These are phyloP conservation scores for Cardamine chenopodiifolia DNA, from an alignment of 345 rosid genomes.

Conservation along the genomic window DNA sequence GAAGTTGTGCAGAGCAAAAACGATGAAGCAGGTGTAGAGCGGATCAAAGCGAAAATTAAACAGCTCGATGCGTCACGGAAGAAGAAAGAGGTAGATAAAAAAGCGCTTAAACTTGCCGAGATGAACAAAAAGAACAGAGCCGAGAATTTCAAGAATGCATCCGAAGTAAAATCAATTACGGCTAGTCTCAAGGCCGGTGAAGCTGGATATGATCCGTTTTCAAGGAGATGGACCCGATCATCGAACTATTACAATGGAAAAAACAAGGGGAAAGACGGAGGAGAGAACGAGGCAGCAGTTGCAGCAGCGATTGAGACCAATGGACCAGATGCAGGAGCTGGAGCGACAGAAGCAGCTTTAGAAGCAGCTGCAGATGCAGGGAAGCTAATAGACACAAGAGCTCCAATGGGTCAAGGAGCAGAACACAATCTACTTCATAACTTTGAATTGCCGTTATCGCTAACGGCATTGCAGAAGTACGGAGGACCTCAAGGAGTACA, in stretches of 20 bases:
- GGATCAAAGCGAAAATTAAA: constrained; percentile 70
- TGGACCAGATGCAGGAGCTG: constrained; percentile 38
- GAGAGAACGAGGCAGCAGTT: constrained; percentile 34
- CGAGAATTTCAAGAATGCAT: constrained; percentile 94
- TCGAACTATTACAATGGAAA: constrained; percentile 80
- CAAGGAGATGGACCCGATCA: constrained; percentile 98
- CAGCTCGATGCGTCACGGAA: constrained; percentile 82
- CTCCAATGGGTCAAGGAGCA: constrained; percentile 86
- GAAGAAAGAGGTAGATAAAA: constrained; percentile 62
- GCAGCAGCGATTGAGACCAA: constrained; percentile 36
- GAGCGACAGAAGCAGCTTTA: constrained; percentile 70
- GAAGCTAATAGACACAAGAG: constrained; percentile 88
- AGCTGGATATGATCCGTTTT: constrained; percentile 98
- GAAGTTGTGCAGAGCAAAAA: constrained; percentile 73
- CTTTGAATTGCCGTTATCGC: constrained; percentile 78
- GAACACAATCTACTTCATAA: constrained; percentile 73
- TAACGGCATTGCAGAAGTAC: constrained; percentile 62
- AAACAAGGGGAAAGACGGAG: constrained; percentile 43
- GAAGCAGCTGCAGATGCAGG: constrained; percentile 98
- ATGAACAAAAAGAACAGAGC: constrained; percentile 95
- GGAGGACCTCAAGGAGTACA: constrained; percentile 86
- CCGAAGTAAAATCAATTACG: constrained; percentile 62
- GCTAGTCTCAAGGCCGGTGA: constrained; percentile 88
- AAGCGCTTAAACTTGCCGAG: constrained; percentile 88
- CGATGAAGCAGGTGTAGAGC: constrained; percentile 74